Conservation (phyloP, 202 grass and related monocot genomes). For the Alloteropsis angusta region DNA sequence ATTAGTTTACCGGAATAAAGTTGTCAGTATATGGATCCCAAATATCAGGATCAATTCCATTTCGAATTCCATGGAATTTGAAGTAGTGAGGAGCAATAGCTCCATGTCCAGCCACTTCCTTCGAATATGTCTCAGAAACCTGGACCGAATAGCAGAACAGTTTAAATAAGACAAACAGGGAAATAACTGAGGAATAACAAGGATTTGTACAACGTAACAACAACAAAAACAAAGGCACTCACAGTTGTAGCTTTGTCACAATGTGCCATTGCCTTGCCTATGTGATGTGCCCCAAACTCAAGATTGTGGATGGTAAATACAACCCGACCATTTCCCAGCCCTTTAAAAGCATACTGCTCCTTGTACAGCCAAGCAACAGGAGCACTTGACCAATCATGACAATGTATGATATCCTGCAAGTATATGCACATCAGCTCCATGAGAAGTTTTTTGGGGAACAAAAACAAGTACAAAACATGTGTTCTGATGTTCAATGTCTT, state of each 20-base stretch:
- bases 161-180: conserved; percentile 16
- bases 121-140: conserved; percentile 87
- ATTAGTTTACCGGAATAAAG: conserved; percentile 56
- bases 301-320: conserved; percentile 98
- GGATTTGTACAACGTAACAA: not conserved
- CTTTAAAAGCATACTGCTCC: conserved; percentile 66
- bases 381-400: conserved; percentile 99
- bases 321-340: conserved; percentile 55
- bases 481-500: not conserved
- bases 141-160: conserved; percentile 29
- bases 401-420: conserved; percentile 94
- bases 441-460: not conserved
- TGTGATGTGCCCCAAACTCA: conserved; percentile 83
- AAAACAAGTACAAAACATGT: not conserved
- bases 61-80: conserved; percentile 91
- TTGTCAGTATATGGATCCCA: conserved; percentile 81
- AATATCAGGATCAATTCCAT: conserved; percentile 94
- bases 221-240: conserved; percentile 25
- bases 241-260: conserved; percentile 96
- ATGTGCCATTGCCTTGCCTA: conserved; percentile 65
- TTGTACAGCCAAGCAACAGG: conserved; percentile 94
- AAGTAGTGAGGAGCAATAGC: conserved; percentile 78
- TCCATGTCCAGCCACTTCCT: conserved; percentile 75
- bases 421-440: not conserved
- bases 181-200: not conserved